Percentiles rank a stretch among this genome's conserved stretches.
Conservation (phyloP, 495 filamentous ascomycete genomes). For the Achaetomiella virescens region DNA sequence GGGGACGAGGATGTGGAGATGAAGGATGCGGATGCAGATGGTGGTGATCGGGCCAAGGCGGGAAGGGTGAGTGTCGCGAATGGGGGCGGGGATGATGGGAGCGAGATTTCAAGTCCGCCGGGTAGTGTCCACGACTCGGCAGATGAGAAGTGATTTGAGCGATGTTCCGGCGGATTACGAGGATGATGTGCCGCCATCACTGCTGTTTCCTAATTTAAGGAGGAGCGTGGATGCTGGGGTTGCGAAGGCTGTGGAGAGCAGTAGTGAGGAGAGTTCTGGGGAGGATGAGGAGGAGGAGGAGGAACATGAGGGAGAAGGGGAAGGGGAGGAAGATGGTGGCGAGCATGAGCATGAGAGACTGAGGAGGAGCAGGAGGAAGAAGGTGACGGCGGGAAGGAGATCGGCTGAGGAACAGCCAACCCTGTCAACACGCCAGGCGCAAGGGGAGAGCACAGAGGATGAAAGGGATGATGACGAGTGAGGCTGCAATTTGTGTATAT, state of each 20-base stretch:
- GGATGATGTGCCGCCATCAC: constrained; percentile 36
- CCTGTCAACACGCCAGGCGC: constrained; percentile 2
- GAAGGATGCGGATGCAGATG: constrained; percentile 28
- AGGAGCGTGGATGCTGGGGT: constrained; percentile 28
- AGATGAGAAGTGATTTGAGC: constrained; percentile 71
- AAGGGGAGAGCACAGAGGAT: neutral
- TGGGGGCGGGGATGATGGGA: constrained; percentile 28
- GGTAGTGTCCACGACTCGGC: constrained; percentile 67
- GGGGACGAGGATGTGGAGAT: constrained; percentile 29
- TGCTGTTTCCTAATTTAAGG: constrained; percentile 42
- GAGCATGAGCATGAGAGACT: constrained; percentile 16
- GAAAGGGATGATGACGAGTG: constrained; percentile 9
- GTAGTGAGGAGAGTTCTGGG: constrained; percentile 15
- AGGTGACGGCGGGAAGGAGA: constrained; percentile 18
- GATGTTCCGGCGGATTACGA: constrained; percentile 55
- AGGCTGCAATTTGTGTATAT: too few species aligned
- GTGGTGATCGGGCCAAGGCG: constrained; percentile 2
- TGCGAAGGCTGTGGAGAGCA: constrained; percentile 9
- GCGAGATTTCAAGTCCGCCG: constrained; percentile 35
- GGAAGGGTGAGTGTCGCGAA: constrained; percentile 8
- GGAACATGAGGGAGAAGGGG: constrained; percentile 22
- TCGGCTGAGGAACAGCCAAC: constrained; percentile 15
- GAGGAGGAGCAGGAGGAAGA: constrained; percentile 17
- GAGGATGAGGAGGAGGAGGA: constrained; percentile 26
- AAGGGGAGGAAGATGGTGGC: constrained; percentile 18